A percentile compares a stretch with the other conserved stretches of the same genome.
Conservation (phyloP, 2,329 filamentous ascomycete species). For the Volutella citrinella region DNA sequence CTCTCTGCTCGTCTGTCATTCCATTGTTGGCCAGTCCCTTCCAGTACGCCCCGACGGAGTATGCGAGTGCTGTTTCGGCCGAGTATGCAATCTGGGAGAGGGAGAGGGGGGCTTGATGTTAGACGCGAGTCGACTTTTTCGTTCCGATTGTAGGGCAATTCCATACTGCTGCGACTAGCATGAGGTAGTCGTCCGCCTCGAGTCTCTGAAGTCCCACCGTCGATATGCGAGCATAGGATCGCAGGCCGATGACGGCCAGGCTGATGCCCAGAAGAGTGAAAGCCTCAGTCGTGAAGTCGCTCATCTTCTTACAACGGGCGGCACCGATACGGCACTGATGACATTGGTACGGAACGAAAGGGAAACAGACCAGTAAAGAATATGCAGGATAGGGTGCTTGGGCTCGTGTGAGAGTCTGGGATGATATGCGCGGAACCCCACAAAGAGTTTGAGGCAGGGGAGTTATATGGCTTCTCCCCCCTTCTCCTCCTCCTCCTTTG, state of each 20-base stretch:
- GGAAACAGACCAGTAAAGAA: too few relatives aligned
- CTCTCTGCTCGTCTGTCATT: constrained; percentile 49
- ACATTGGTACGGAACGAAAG: too few relatives aligned
- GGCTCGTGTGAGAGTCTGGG: too few relatives aligned
- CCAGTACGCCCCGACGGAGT: constrained; percentile 42
- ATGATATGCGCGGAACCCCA: too few relatives aligned
- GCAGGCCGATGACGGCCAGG: constrained; percentile 30
- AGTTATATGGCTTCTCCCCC: too few relatives aligned
- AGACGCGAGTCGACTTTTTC: too few relatives aligned
- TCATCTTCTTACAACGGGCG: constrained; percentile 7
- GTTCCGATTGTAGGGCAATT: constrained; percentile 42
- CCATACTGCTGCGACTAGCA: constrained; percentile 33
- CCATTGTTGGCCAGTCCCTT: constrained; percentile 50
- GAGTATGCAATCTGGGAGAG: constrained; percentile 43
- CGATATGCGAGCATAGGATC: constrained; percentile 33
- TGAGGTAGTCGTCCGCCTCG: constrained; percentile 34
- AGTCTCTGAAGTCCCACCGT: constrained; percentile 30
- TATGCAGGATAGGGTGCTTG: too few relatives aligned
- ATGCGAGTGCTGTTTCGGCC: constrained; percentile 46
- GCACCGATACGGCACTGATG: too few relatives aligned
- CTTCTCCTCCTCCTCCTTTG: too few relatives aligned
- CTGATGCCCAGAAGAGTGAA: constrained; percentile 35
- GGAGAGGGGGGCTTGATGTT: constrained; percentile 38
- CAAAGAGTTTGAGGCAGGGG: too few relatives aligned
- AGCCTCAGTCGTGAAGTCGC: constrained; percentile 29